Percentiles rank a stretch among this genome's conserved stretches.
These are phyloP conservation scores for Fomitopsis pinicola DNA, from an alignment of 1,284 basidiomycete genomes.

Conservation along the genomic window DNA sequence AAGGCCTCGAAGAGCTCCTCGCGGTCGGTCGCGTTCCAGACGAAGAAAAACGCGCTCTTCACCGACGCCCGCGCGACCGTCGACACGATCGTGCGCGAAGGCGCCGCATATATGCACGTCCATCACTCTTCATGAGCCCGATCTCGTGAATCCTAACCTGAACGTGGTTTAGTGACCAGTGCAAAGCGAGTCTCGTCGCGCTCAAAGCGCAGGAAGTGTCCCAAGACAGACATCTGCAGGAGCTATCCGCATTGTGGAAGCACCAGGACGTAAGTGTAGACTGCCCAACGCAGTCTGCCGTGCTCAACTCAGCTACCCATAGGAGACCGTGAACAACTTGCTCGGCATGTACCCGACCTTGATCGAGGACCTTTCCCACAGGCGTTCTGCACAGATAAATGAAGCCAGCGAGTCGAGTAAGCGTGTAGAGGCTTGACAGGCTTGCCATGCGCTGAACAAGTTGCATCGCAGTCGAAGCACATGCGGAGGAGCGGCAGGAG, in stretches of 20 bases:
- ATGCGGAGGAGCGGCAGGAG: constrained; percentile 28
- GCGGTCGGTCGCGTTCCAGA: constrained; percentile 24
- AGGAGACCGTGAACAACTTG: constrained; percentile 32
- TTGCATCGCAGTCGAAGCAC: constrained; percentile 29
- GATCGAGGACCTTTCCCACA: constrained; percentile 33
- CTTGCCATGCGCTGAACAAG: neutral
- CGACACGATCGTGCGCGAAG: constrained; percentile 22
- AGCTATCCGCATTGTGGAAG: constrained; percentile 19
- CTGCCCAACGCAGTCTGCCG: neutral
- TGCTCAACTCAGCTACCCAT: neutral
- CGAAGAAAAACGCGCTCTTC: constrained; percentile 26
- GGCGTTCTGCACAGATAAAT: constrained; percentile 30
- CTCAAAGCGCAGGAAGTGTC: constrained; percentile 23
- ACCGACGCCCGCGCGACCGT: constrained; percentile 24
- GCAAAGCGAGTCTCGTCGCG: constrained; percentile 19
- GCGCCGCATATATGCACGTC: constrained; percentile 24
- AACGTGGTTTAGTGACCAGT: constrained; percentile 22
- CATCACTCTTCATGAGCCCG: neutral
- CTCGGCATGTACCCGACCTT: constrained; percentile 28
- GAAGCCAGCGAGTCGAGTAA: constrained; percentile 34
- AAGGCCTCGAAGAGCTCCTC: constrained; percentile 27
- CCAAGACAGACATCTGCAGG: constrained; percentile 18
- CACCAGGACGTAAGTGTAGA: constrained; percentile 21
- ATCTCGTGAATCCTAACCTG: neutral
- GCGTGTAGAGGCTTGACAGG: constrained; percentile 9